Conservation (phyloP, 768 basidiomycete genomes). For the Kwoniella newhampshirensis region DNA sequence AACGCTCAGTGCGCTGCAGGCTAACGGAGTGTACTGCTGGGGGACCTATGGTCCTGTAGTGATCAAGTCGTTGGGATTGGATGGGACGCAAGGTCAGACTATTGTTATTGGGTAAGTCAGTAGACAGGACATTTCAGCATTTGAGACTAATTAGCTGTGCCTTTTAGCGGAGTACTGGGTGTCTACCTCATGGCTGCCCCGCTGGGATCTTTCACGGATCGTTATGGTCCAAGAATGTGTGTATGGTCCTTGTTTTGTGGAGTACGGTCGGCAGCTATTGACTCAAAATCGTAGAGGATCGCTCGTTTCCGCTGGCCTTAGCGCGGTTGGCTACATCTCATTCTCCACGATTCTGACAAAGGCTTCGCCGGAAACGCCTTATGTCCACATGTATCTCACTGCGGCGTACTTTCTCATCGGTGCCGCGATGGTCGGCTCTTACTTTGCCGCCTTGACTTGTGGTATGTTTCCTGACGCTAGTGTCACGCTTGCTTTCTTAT, state of each 20-base stretch:
- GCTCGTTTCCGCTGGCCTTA: slow-evolving; percentile 38
- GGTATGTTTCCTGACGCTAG: slow-evolving; percentile 30
- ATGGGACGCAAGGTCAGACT: slow-evolving; percentile 42
- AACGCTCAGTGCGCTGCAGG: slow-evolving; percentile 39
- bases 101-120: slow-evolving; percentile 46
- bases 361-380: slow-evolving; percentile 30
- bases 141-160: slow-evolving; percentile 3
- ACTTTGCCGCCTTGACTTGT: slow-evolving; percentile 51
- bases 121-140: no score
- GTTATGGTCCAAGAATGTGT: slow-evolving; percentile 50
- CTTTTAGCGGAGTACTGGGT: slow-evolving; percentile 44
- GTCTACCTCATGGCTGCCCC: slow-evolving; percentile 53
- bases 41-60: slow-evolving; percentile 52
- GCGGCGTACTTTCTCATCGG: slow-evolving; percentile 46
- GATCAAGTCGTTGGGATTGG: slow-evolving; percentile 39
- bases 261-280: background rate
- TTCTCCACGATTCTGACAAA: slow-evolving; percentile 39
- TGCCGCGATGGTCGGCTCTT: slow-evolving; percentile 49
- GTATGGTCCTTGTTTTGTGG: slow-evolving; percentile 10
- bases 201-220: slow-evolving; percentile 47
- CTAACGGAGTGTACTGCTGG: slow-evolving; percentile 54
- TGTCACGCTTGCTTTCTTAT: no score
- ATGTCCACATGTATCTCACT: slow-evolving; percentile 40
- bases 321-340: slow-evolving; percentile 46
- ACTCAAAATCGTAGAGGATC: slow-evolving; percentile 27